Base-by-base conservation (phyloP, 768 basidiomycete genomes). In the Suillus lakei region DNA sequence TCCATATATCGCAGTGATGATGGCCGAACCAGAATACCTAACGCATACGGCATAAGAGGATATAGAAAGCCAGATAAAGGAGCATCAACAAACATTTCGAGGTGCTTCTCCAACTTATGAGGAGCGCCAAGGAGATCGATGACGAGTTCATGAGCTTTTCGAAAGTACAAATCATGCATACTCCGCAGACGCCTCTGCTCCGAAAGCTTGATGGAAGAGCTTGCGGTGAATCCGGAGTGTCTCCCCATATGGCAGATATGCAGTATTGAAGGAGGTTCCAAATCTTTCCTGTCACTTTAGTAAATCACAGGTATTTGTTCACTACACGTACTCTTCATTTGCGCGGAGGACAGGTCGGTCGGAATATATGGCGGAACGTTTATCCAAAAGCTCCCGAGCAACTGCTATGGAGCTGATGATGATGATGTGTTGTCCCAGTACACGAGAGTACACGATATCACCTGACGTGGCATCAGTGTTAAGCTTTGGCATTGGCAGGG, bases 11-110 rank as follows among this genome's bases (percentile, higher is more conserved):
- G 28, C 34, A 32, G 48, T 36, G 23, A 70, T 56, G 38, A 74
- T 69, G 59, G 80, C 74, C 70, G 78, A 64, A 70, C 69, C 50
- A 53, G 68, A 55, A 63, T 51, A 61, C 4, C 67, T 66, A 44
- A 21, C n/a, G 7, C 10, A 26, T 15, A 9, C 7, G 15, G 16
- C 5, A 38, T 58, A 9, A 58, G 34, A 26, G 18, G 21, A 16
- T 9, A 56, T 21, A 13, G 4, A 6, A 16, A 56, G 23, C 8
- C 58, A 61, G 16, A 60, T 28, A 23, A 44, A 55, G 4, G 50
- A 15, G 5, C 13, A 1, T 26, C 13, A n/a, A 63, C 70, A 16
- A 38, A 71, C 70, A 36, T 46, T n/a, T 58, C 38, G 6, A 71
- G 44, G n/a, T 68, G 64, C 59, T 30, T 30, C n/a, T 64, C 34